Evolutionary conservation across 768 basidiomycete genomes (phyloP), one percentile per base, ranked within the genome.

Genomic region (Leccinellum albellum): DNA sequence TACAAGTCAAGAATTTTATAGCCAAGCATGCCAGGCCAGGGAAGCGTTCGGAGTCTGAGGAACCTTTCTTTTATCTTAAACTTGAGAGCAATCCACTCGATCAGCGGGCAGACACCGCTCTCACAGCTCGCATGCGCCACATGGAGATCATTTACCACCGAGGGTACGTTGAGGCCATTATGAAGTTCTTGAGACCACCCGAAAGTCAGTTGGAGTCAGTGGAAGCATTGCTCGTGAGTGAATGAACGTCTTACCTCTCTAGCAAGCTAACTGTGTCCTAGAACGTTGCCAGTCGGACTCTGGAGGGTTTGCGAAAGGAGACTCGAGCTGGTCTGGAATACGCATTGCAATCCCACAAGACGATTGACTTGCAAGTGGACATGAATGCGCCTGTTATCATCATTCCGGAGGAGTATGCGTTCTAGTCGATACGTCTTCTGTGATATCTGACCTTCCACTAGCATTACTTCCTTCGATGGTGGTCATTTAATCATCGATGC

Each of bases 301-400:
- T 99, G 3, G 96, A 98, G 68, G 94, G 91, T 6, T 75, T 99
- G 24, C 81, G 94, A 56, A 94, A 94, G 67, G 94, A 98, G 68
- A 98, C 97, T 7, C 77, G 97, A 53, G 91, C 92, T 0, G 94
- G 97, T 15, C 77, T 99, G 53, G 96, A 98, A 75, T 89, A 89
- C 73, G 96, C 96, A 0, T 74, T 99, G 49, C 87, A 94, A 70
- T 86, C 84, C 15, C 95, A 97, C 78, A 96, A 94, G 78, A 98
- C 97, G 1, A 78, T 98, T 45, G 95, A 98, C 69, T 78, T 99
- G n/a, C 90, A 92, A 62, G 84, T 99, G 75, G 95, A 99, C 66
- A 82, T 99, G 79, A 91, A 96, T 65, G 94, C 97, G 0, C 97
- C 97, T 6, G 85, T 99, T 63, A 97, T 99, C 68, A 93, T 99